Base-by-base conservation (phyloP, 2,329 filamentous ascomycete species). In the Ophiostoma perfectum region DNA sequence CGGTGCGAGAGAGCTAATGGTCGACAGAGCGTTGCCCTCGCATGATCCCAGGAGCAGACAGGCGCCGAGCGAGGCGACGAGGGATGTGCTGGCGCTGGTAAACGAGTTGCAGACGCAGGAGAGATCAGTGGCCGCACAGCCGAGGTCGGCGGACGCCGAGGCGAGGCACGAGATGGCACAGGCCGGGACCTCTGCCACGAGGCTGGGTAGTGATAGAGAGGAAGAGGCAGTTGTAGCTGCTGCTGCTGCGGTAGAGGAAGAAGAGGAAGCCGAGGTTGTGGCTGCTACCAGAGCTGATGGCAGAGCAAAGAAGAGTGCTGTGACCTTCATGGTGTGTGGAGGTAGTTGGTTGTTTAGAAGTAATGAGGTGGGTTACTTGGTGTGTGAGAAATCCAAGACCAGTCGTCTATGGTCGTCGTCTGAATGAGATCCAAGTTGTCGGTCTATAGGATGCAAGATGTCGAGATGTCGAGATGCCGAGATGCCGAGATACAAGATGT, bases 111-210 rank as follows among this genome's bases (percentile, higher is more conserved):
- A 73, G 58, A 75, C 68, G 65, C 75, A 76, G n/a, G 70, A 39
- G 14, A 76, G 69, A 68, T 75, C 72, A 5, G 73, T 69, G 1
- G 69, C 66, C 1, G 16, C 66, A 68, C 75, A 76, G 70, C 67
- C 66, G 60, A 75, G 67, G 14, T 63, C 4, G 8, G 38, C 41
- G 5, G 74, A 72, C 1, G 73, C 70, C 0, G 45, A 11, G 16
- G 70, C 27, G 65, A 75, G 71, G 67, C 75, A 76, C 42, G 66
- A 58, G 16, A 75, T 45, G 38, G 73, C 74, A 70, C 75, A 76
- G 11, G 66, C 12, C 3, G 75, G 75, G 41, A 76, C 66, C 60
- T 72, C 66, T 67, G 72, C 70, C 62, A 75, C 60, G 14, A 76
- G 69, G 55, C 47, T 62, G 12, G 70, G 45, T 39, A 76, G 71